A percentile compares a stretch with the other conserved stretches of the same genome.
Evolutionary conservation across 345 rosid genomes (phyloP).

Genomic region (Brassica nigra): DNA sequence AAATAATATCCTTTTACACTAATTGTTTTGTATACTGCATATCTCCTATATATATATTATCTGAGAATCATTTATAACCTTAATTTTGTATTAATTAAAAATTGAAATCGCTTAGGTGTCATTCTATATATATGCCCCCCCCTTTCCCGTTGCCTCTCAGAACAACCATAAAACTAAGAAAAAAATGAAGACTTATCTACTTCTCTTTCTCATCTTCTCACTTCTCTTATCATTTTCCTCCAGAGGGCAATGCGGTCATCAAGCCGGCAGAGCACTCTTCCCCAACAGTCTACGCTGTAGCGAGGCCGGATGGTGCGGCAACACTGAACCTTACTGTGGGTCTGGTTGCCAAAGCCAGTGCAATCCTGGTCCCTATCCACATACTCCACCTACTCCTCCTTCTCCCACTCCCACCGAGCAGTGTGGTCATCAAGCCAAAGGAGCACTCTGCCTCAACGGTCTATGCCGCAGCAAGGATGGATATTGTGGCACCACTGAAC

Average conservation of each 20-base stretch:
- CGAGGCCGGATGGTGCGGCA: conserved; percentile 57
- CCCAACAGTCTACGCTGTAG: conserved; percentile 48
- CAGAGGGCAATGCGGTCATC: conserved; percentile 59
- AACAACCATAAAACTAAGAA: neutral
- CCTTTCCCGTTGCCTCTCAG: neutral
- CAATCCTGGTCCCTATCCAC: neutral
- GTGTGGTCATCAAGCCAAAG: conserved; percentile 59
- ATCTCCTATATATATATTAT: too few species aligned
- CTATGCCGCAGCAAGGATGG: conserved; percentile 45
- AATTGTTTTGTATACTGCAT: too few species aligned
- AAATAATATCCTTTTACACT: too few species aligned
- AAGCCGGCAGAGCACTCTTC: conserved; percentile 53
- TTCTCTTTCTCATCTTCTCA: conserved; percentile 15
- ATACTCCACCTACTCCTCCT: neutral
- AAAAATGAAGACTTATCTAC: conserved; percentile 32
- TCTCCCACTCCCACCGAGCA: conserved; percentile 19
- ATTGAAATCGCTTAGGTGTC: too few species aligned
- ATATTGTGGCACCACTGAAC: conserved; percentile 50
- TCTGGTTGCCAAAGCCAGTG: conserved; percentile 71
- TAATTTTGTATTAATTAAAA: too few species aligned
- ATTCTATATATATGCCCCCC: neutral
- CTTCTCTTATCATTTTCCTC: conserved; percentile 7
- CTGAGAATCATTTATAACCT: too few species aligned
- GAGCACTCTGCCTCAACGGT: conserved; percentile 52
- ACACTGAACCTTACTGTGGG: conserved; percentile 44